phyloP scores from a whole-genome alignment of 164 flowering plant genomes.

The Santalum album region DNA sequence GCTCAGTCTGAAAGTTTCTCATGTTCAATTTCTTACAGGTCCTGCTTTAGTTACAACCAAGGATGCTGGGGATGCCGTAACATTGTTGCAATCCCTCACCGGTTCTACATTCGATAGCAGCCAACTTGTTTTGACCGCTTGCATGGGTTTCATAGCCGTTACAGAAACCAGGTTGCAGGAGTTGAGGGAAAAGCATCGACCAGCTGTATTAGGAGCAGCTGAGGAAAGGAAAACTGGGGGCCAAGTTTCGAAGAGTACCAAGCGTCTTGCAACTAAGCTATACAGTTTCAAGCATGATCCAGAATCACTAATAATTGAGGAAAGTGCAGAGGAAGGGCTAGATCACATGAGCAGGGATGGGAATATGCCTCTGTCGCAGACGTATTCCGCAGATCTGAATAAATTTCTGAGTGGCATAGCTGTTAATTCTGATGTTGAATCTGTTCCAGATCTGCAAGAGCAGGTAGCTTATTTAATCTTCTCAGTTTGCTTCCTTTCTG shows the following conservation, averaged over 20 bases:
- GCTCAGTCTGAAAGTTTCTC: not conserved
- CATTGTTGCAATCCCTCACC: conserved; percentile 6
- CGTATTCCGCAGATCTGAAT: conserved; percentile 35
- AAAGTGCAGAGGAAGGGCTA: conserved; percentile 18
- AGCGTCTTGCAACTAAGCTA: conserved; percentile 5
- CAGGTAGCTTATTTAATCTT: conserved; percentile 38
- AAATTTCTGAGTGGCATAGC: conserved; percentile 29
- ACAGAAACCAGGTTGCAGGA: conserved; percentile 1
- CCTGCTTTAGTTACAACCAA: conserved; percentile 6
- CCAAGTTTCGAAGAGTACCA: conserved; percentile 3
- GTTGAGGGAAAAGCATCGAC: conserved; percentile 5
- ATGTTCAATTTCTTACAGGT: not conserved
- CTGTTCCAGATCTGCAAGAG: conserved; percentile 70
- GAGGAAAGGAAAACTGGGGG: not conserved
- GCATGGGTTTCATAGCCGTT: conserved; percentile 2
- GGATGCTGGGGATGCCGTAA: conserved; percentile 9
- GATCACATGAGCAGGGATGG: conserved; percentile 20
- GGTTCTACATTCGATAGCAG: conserved; percentile 7
- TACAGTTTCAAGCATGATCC: conserved; percentile 7
- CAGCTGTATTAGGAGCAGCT: not conserved
- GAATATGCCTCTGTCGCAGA: conserved; percentile 16
- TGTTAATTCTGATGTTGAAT: conserved; percentile 38
- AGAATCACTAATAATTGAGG: conserved; percentile 11
- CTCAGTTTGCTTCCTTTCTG: not conserved
- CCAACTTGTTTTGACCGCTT: conserved; percentile 4